Base-by-base conservation (phyloP, 2,329 filamentous ascomycete genomes). In the Lasiodiplodia sp. region DNA sequence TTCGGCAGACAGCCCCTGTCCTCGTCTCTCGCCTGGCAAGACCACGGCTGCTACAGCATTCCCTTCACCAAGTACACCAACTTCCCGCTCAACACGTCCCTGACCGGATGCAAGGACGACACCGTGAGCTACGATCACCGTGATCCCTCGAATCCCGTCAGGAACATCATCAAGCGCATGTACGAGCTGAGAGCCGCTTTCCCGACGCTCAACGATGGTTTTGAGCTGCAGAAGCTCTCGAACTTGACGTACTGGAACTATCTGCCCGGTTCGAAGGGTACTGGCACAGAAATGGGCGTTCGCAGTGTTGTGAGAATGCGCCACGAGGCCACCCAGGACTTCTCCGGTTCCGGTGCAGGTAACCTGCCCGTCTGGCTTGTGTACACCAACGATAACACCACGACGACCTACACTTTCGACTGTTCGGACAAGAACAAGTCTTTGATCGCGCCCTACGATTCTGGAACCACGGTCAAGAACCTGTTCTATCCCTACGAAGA, bases 1-100 rank as follows among this genome's bases (percentile, higher is more conserved):
- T 91, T 87, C 74, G 89, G 89, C 23, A 85, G 89, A 72, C 86
- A 88, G 74, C 79, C 89, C 2, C 89, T 91, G 84, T 85, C 86
- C 10, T 83, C 87, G 2, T 82, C 87, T 2, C 84, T 84, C 2
- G 88, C 88, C 2, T 91, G 89, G 88, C 86, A 88, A 72, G 82
- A 84, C 44, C 89, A 91, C 72, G 89, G 89, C 6, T 91, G 89
- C 74, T 90, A 90, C 77, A 79, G 79, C 16, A 80, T 89, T 4
- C 81, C 82, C 21, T 85, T 85, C 40, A 83, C 82, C 2, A 86
- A 89, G 70, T 88, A 89, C 72, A 85, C 83, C 71, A 73, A 87
- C 6, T 87, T 87, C 80, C 88, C 88, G 0, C 78, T 88, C 47
- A 84, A 86, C 58, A 82, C 83, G 70, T 85, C 86, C 2, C 77